These are phyloP conservation scores for Fusarium poae DNA, from an alignment of 2,329 filamentous ascomycete species.

Conservation along the genomic window DNA sequence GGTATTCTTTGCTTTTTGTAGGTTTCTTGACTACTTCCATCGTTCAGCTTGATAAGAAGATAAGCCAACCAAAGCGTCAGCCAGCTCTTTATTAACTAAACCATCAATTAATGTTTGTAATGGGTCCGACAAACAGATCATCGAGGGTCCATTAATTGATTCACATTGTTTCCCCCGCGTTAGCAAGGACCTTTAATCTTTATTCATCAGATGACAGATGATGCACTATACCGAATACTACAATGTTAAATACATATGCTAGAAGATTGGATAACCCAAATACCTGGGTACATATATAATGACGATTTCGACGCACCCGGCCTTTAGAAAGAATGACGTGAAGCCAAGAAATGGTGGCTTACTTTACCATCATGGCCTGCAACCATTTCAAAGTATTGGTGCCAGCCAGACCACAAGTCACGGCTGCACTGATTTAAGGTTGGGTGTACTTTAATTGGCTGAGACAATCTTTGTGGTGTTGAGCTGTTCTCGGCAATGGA, in stretches of 20 bases:
- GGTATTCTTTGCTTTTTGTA: conserved; percentile 34
- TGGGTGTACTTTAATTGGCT: not conserved
- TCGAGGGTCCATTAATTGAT: conserved; percentile 12
- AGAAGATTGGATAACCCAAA: too few species aligned
- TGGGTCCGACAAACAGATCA: conserved; percentile 41
- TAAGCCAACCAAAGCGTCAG: conserved; percentile 21
- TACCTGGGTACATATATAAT: not conserved
- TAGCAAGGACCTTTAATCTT: not conserved
- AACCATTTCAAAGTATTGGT: not conserved
- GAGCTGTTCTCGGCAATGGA: not conserved
- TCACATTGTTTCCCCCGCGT: conserved; percentile 30
- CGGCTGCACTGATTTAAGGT: not conserved
- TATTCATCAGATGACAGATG: conserved; percentile 55
- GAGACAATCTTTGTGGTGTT: not conserved
- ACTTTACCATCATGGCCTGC: not conserved
- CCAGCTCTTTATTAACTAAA: not conserved
- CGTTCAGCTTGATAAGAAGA: not conserved
- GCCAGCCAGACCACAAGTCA: not conserved
- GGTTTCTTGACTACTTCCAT: not conserved
- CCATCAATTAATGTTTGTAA: conserved; percentile 35
- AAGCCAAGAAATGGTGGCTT: conserved; percentile 10
- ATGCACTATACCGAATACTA: not conserved
- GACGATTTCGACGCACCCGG: not conserved
- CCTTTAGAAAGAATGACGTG: conserved; percentile 7
- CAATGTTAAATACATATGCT: too few species aligned